Evolutionary conservation across 2,329 filamentous ascomycete species (phyloP).

Genomic region (Aspergillus ochraceoroseus): DNA sequence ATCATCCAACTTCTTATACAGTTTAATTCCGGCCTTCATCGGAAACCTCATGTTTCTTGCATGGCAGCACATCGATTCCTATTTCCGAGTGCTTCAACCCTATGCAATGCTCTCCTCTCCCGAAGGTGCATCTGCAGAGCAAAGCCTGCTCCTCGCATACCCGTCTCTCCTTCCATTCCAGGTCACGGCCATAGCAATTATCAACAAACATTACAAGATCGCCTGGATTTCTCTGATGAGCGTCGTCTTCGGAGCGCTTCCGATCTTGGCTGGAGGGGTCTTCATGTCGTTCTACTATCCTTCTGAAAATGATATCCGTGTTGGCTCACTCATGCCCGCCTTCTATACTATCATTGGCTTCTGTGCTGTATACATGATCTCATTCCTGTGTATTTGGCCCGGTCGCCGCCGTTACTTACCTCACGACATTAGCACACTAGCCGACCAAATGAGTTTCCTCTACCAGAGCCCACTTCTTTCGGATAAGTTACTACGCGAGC

Average conservation of each 20-base stretch:
- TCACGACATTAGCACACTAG: constrained; percentile 66
- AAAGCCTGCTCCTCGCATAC: constrained; percentile 56
- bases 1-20: constrained; percentile 80
- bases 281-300: constrained; percentile 60
- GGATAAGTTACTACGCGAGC: constrained; percentile 68
- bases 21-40: constrained; percentile 57
- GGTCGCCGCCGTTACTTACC: constrained; percentile 61
- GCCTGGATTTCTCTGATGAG: constrained; percentile 54
- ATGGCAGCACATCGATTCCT: constrained; percentile 57
- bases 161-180: constrained; percentile 51
- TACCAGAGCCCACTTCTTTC: constrained; percentile 65
- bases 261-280: constrained; percentile 56
- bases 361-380: constrained; percentile 64
- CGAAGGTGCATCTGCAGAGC: constrained; percentile 51
- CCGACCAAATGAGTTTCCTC: constrained; percentile 72
- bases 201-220: constrained; percentile 55
- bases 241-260: constrained; percentile 50
- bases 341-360: constrained; percentile 70
- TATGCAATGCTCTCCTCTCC: constrained; percentile 52
- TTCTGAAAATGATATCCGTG: constrained; percentile 44
- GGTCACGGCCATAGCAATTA: constrained; percentile 49
- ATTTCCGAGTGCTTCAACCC: constrained; percentile 56
- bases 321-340: constrained; percentile 68
- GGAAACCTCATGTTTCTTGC: constrained; percentile 56
- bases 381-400: constrained; percentile 59